Evolutionary conservation across 2,329 filamentous ascomycete species (phyloP), one percentile per base, ranked within the genome.

Genomic region (Madurella fahalii): DNA sequence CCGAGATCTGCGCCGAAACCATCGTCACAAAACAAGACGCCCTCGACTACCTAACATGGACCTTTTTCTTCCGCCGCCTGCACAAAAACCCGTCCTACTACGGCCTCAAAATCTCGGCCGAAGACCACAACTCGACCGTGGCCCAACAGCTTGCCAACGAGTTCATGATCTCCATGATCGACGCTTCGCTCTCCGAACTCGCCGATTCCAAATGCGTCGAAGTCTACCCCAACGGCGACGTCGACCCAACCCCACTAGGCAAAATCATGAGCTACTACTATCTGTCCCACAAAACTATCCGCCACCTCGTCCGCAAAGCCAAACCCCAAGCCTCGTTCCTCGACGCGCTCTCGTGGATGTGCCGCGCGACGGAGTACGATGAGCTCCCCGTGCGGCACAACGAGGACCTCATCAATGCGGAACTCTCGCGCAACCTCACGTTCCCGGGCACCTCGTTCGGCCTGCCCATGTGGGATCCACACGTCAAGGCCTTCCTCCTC

Each of bases 231-330:
- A 96, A 94, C 61, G 93, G 93, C 42, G 88, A 96, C 63, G 85
- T 99, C 30, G 89, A 96, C 63, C 78, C 93, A 0, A 97, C 94
- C 0, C 86, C 93, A 0, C 80, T 97, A 7, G 94, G 94, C 65
- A 96, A 96, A 75, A 97, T 99, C 67, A 96, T 97, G 90, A 95
- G 89, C 70, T 99, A 97, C 78, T 99, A 99, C 78, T 99, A 99
- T 68, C 85, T 94, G 46, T 95, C 92, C 0, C 94, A 99, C 74
- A 89, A 89, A 72, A 99, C 94, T 0, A 91, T 99, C 64, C 89
- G 94, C 1, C 86, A 90, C 64, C 81, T 99, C 7, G 83, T 89
- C 59, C 79, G 83, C 45, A 81, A 93, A 61, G 89, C 88, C 20
- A 93, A 89, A 65, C 81, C 84, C 0, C 75, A 85, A 16, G 90